A percentile compares a stretch with the other conserved stretches of the same genome.
Evolutionary conservation across 306 rosid species (phyloP).

Genomic region (Sindora glabra): DNA sequence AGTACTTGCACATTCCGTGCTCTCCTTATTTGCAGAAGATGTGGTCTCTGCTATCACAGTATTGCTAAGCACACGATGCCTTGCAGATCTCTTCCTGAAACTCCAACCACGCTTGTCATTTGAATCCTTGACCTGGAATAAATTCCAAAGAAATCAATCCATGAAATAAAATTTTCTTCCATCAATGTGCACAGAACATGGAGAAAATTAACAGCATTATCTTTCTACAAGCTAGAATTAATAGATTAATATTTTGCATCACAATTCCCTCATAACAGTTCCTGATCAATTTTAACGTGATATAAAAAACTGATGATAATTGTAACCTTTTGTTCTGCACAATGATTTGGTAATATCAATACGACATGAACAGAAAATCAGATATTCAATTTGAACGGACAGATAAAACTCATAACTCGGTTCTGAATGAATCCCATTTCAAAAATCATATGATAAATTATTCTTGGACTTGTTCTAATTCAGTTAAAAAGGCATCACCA

Average conservation of each 20-base stretch:
- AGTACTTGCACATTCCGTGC: constrained; percentile 37
- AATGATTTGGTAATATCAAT: not conserved
- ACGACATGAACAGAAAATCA: not conserved
- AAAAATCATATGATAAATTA: not conserved
- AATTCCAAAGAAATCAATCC: not conserved
- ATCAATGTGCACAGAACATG: not conserved
- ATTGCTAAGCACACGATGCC: constrained; percentile 89
- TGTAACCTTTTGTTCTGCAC: not conserved
- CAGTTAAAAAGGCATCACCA: too few species aligned
- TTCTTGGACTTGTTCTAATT: not conserved
- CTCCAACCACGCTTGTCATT: constrained; percentile 91
- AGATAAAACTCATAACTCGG: not conserved
- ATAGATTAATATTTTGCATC: not conserved
- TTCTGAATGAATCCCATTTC: not conserved
- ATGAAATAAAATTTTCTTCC: not conserved
- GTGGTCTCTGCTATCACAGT: constrained; percentile 55
- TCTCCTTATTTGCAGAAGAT: constrained; percentile 53
- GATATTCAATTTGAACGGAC: not conserved
- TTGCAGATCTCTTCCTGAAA: constrained; percentile 77
- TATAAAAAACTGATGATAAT: not conserved
- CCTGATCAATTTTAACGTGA: not conserved
- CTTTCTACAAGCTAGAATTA: not conserved
- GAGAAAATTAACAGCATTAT: not conserved
- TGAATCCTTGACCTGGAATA: constrained; percentile 54
- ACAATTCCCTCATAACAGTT: not conserved